Evolutionary conservation across 2,329 filamentous ascomycete species (phyloP), one percentile per base, ranked within the genome.

Genomic region (Colletotrichum camelliae): DNA sequence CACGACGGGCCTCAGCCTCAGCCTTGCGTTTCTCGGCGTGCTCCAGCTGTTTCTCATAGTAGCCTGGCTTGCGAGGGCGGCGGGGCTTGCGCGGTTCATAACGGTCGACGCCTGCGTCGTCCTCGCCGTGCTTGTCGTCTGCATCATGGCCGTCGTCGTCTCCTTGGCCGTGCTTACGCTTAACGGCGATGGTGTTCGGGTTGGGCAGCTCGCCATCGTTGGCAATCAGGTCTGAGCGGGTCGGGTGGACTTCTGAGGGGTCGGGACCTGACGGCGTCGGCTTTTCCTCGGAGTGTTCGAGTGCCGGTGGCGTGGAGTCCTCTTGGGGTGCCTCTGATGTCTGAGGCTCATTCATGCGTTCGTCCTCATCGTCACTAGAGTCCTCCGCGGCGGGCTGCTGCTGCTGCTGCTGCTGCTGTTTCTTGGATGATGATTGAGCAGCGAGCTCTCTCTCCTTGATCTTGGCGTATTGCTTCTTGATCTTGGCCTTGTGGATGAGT

Each of bases 401-500:
- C 64, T 52, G 65, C 70, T 21, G 35, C 18, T 52, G 65, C 70
- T 27, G 70, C 27, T 9, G 35, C n/a, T 73, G 61, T 35, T 37
- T 75, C 77, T 21, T 80, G 67, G 48, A 79, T 72, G 52, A 68
- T 65, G 71, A 52, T 33, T 68, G 72, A 2, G 75, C 55, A 18
- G 71, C 75, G 52, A 87, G 83, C 82, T 91, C 88, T 62, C 87
- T 86, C 55, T 92, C 92, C 85, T 96, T 96, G 78, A 98, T 88
- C 85, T 98, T 98, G 77, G 94, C 94, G 83, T 98, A 98, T 57
- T 94, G 91, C 85, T 98, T 98, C 86, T 96, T 97, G 77, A 98
- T 89, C 85, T 98, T 98, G 76, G 96, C 96, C 84, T 97, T 97
- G 84, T 96, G 92, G 80, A 98, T 98, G 72, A 98, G 88, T 79